Conservation (phyloP, 2,329 filamentous ascomycete species). For the Aspergillus fumigatus region DNA sequence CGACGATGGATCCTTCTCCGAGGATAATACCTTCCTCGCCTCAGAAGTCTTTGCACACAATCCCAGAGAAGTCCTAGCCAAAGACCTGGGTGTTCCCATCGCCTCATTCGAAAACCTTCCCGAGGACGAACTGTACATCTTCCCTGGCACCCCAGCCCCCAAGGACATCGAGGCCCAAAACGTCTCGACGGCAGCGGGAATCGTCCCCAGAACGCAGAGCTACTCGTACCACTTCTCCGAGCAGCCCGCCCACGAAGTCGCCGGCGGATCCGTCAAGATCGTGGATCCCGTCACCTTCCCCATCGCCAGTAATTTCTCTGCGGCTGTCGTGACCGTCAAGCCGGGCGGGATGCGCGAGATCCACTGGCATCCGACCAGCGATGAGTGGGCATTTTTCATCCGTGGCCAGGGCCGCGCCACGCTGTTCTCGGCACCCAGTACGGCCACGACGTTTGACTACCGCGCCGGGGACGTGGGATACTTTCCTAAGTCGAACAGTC, state of each 20-base stretch:
- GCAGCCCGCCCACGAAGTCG: conserved; percentile 61
- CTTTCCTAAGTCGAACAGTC: conserved; percentile 71
- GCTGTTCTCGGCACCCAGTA: conserved; percentile 66
- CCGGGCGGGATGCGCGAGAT: conserved; percentile 72
- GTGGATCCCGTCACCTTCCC: conserved; percentile 72
- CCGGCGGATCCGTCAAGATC: conserved; percentile 68
- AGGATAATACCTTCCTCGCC: conserved; percentile 71
- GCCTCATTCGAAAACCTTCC: conserved; percentile 60
- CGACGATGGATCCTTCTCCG: conserved; percentile 56
- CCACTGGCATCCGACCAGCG: conserved; percentile 76
- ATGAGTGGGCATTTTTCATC: conserved; percentile 80
- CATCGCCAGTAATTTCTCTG: conserved; percentile 67
- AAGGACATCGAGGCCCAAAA: conserved; percentile 62
- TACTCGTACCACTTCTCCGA: conserved; percentile 70
- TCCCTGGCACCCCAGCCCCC: conserved; percentile 62
- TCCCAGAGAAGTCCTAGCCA: conserved; percentile 48
- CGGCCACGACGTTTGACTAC: conserved; percentile 72
- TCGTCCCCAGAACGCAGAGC: conserved; percentile 59
- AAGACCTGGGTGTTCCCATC: conserved; percentile 49
- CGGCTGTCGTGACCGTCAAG: conserved; percentile 66
- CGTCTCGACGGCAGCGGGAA: conserved; percentile 56
- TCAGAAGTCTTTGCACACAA: conserved; percentile 56
- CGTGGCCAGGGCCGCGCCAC: conserved; percentile 67
- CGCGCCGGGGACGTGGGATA: conserved; percentile 70
- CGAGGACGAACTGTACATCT: conserved; percentile 68